Percentiles rank a stretch among this genome's conserved stretches.
phyloP scores from a whole-genome alignment of 176 grass and related monocot species.

The Neostapfia colusana region DNA sequence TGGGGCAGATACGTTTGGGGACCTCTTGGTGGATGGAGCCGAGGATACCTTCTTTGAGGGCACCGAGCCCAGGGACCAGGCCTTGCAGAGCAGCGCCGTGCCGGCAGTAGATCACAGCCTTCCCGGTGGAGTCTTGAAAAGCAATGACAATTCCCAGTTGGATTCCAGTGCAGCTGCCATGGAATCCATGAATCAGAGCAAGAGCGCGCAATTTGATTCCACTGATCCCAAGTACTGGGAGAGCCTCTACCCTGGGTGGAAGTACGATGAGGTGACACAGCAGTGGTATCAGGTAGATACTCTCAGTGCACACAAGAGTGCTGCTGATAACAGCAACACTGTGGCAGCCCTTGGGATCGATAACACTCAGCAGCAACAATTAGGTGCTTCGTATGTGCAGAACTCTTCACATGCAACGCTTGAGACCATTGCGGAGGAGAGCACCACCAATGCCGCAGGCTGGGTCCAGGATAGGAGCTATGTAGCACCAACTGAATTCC shows the following conservation, averaged over 20 bases:
- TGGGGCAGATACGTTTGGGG: slow-evolving; percentile 31
- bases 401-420: slow-evolving; percentile 50
- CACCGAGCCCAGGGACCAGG: background rate
- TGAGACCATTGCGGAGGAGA: slow-evolving; percentile 76
- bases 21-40: slow-evolving; percentile 13
- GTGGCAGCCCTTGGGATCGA: background rate
- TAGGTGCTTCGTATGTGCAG: slow-evolving; percentile 48
- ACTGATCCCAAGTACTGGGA: slow-evolving; percentile 60
- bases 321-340: slow-evolving; percentile 30
- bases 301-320: slow-evolving; percentile 31
- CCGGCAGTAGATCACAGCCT: background rate
- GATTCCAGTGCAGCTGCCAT: background rate
- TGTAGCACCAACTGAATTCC: slow-evolving; percentile 49
- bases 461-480: slow-evolving; percentile 44
- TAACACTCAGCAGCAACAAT: slow-evolving; percentile 41
- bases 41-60: slow-evolving; percentile 32
- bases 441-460: slow-evolving; percentile 8
- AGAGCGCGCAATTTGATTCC: slow-evolving; percentile 23
- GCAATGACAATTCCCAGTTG: background rate
- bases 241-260: slow-evolving; percentile 82
- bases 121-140: slow-evolving; percentile 6
- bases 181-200: slow-evolving; percentile 26
- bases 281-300: slow-evolving; percentile 83
- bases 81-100: background rate
- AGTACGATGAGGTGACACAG: slow-evolving; percentile 54